Evolutionary conservation across 1,139 yeast species (phyloP), one percentile per base, ranked within the genome.

Genomic region (Geotrichum klebahnii): DNA sequence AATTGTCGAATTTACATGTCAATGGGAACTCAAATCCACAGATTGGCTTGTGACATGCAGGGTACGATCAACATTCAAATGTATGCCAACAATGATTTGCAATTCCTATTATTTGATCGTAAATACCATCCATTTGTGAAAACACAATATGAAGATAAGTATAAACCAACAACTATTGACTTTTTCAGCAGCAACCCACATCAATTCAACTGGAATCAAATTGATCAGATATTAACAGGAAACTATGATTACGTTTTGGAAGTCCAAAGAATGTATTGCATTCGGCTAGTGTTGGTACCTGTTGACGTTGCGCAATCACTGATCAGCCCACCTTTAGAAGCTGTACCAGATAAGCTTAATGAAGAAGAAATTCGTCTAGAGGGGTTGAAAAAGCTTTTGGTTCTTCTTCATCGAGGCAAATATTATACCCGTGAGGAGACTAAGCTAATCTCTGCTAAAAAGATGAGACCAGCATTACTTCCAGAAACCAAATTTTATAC

Each of bases 191-290:
- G 77, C 49, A 73, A 72, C 3, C 76, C 85, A 1, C 69, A 78
- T 39, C 72, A 74, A 14, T 78, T 81, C 55, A 89, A 90, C 57
- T 94, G 98, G 98, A 90, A 90, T 60, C 84, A 83, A 56, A 75
- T 89, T 55, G 99, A 94, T 68, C 97, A 89, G 63, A 76, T 80
- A 22, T 67, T 92, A 22, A 96, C 97, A 0, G 98, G 98, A 0
- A 87, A 84, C 64, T 89, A 84, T 33, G 95, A 87, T 60, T 78
- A 80, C 1, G 71, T 60, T 76, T 79, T 23, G 74, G 67, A 79
- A 35, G 76, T 75, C n/a, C 73, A 77, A 47, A 77, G 77, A 52
- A 77, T 78, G 45, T 84, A 81, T 64, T 74, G 84, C 52, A 79
- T 90, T 66, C 84, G 94, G 60, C 87, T 89, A 66, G 96, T 89